Conservation (phyloP, 768 basidiomycete genomes). For the Collybia nuda region DNA sequence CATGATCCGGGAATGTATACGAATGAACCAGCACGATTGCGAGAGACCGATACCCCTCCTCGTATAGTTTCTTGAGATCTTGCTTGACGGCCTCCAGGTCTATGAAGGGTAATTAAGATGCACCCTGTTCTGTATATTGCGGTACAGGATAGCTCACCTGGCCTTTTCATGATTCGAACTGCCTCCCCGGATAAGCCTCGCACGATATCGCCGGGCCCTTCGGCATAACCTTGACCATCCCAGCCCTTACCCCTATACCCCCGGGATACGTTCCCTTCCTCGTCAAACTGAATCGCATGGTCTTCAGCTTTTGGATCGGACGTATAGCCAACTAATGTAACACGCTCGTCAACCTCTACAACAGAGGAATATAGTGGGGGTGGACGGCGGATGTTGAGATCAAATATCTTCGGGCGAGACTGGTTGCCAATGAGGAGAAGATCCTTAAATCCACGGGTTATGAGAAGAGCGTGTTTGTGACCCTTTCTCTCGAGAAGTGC, state of each 20-base stretch:
- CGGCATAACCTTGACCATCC: slow-evolving; percentile 68
- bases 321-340: slow-evolving; percentile 91
- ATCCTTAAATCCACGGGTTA: slow-evolving; percentile 90
- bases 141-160: slow-evolving; percentile 47
- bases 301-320: slow-evolving; percentile 82
- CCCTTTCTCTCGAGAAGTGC: slow-evolving; percentile 95
- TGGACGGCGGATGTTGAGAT: slow-evolving; percentile 83
- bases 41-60: slow-evolving; percentile 82
- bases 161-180: slow-evolving; percentile 76
- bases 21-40: slow-evolving; percentile 92
- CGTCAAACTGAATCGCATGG: slow-evolving; percentile 76
- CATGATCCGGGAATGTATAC: slow-evolving; percentile 89
- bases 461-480: slow-evolving; percentile 85
- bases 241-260: slow-evolving; percentile 79
- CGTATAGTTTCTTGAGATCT: slow-evolving; percentile 72
- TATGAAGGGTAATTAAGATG: slow-evolving; percentile 19
- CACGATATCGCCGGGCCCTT: slow-evolving; percentile 81
- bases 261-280: slow-evolving; percentile 60
- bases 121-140: not conserved
- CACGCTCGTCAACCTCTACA: slow-evolving; percentile 83
- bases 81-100: slow-evolving; percentile 52
- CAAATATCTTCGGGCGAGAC: slow-evolving; percentile 92
- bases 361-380: slow-evolving; percentile 76
- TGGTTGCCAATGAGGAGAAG: slow-evolving; percentile 94
- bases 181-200: slow-evolving; percentile 87